Conservation (phyloP, 345 rosid species). For the Corchorus olitorius region DNA sequence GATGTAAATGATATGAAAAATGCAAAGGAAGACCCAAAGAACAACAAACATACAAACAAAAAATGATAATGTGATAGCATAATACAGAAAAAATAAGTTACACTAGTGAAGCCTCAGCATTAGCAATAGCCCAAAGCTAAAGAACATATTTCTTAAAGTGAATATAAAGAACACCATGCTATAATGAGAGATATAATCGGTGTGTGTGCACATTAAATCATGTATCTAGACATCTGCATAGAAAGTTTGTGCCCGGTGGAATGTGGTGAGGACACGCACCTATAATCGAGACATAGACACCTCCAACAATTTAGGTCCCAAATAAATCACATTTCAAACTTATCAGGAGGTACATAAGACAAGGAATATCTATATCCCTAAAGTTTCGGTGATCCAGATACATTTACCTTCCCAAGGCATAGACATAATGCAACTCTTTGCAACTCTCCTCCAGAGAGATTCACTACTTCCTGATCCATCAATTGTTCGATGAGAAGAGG, state of each 20-base stretch:
- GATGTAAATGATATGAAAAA: no score
- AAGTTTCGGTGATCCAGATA: background rate
- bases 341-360: background rate
- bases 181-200: no score
- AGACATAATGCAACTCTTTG: slow-evolving; percentile 96
- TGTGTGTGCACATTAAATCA: background rate
- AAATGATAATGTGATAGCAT: no score
- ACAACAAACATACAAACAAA: no score
- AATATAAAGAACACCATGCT: background rate
- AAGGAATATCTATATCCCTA: background rate
- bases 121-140: background rate
- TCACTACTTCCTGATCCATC: slow-evolving; percentile 94
- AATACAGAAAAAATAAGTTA: no score
- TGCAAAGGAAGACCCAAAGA: no score
- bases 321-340: slow-evolving; percentile 3
- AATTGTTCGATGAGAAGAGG: slow-evolving; percentile 97
- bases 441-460: slow-evolving; percentile 98
- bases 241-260: background rate
- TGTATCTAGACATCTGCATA: background rate
- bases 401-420: slow-evolving; percentile 90
- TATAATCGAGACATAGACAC: background rate
- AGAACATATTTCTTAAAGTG: background rate
- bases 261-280: background rate
- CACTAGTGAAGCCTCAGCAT: no score
- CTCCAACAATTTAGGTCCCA: slow-evolving; percentile 9